Percentiles rank a stretch among this genome's conserved stretches.
Evolutionary conservation across 2,329 filamentous ascomycete species (phyloP).

Genomic region (Fusarium sacchari): DNA sequence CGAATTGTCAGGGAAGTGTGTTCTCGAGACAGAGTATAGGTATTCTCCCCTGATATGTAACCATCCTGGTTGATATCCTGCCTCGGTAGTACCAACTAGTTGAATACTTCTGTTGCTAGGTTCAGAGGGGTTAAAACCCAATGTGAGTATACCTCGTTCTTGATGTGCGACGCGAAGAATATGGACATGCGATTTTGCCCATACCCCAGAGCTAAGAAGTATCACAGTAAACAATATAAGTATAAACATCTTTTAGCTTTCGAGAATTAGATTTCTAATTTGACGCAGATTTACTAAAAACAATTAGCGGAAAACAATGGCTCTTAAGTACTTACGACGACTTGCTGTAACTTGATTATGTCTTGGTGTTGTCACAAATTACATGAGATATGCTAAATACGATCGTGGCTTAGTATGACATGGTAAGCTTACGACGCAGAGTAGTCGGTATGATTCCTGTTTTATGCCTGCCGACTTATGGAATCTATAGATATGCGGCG

Average conservation of each 20-base stretch:
- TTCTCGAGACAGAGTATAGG: neutral
- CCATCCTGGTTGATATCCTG: neutral
- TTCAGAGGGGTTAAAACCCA: rapidly evolving
- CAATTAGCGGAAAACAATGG: rapidly evolving
- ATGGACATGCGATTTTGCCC: neutral
- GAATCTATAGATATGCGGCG: rapidly evolving
- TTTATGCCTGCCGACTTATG: rapidly evolving
- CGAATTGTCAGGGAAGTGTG: neutral
- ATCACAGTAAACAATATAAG: rapidly evolving
- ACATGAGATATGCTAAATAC: neutral
- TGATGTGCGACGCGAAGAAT: neutral
- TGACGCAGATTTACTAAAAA: rapidly evolving
- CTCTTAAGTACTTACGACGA: rapidly evolving
- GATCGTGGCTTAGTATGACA: neutral
- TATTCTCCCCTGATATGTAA: neutral
- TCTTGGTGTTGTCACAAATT: neutral
- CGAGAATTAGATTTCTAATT: rapidly evolving
- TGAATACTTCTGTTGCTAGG: neutral
- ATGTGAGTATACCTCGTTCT: neutral
- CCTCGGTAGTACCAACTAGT: neutral
- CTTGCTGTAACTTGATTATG: rapidly evolving
- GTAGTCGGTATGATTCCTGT: rapidly evolving
- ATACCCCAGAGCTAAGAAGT: neutral
- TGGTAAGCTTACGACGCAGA: neutral
- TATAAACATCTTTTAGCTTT: rapidly evolving